Conservation (phyloP, 352 stramenopile species). For the Phytopythium boreale region DNA sequence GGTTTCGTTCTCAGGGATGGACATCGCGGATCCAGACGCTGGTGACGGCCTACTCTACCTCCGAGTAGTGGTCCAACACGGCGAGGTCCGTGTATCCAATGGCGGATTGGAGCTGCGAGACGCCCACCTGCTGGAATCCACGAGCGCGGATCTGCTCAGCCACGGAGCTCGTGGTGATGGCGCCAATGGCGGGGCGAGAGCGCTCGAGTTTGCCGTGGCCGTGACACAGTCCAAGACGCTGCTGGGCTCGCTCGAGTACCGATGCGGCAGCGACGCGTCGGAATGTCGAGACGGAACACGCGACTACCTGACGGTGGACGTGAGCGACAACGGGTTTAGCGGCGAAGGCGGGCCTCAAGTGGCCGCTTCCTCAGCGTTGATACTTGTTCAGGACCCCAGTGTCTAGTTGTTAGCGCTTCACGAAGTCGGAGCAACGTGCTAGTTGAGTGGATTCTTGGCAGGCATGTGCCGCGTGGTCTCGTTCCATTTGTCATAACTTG, state of each 20-base stretch:
- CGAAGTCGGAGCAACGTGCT: neutral
- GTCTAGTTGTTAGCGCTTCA: neutral
- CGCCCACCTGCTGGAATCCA: neutral
- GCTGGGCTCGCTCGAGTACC: conserved; percentile 39
- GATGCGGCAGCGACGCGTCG: conserved; percentile 20
- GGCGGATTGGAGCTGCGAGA: neutral
- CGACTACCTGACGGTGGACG: conserved; percentile 41
- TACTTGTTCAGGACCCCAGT: neutral
- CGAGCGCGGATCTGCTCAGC: neutral
- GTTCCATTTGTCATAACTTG: conserved; percentile 1
- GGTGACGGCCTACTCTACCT: conserved; percentile 38
- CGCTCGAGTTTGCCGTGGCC: conserved; percentile 38
- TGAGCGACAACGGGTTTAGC: conserved; percentile 61
- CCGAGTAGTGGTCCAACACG: conserved; percentile 29
- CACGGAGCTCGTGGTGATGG: neutral
- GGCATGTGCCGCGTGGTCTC: neutral
- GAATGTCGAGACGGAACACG: conserved; percentile 22
- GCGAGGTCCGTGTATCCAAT: conserved; percentile 21
- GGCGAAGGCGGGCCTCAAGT: conserved; percentile 30
- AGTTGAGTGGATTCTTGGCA: neutral
- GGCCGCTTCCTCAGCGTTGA: conserved; percentile 11
- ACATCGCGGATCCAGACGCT: conserved; percentile 44
- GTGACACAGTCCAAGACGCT: conserved; percentile 15
- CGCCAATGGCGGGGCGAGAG: neutral
- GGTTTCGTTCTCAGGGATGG: conserved; percentile 18